Evolutionary conservation across 1,284 basidiomycete species (phyloP).

Genomic region (Marasmius tenuissimus): DNA sequence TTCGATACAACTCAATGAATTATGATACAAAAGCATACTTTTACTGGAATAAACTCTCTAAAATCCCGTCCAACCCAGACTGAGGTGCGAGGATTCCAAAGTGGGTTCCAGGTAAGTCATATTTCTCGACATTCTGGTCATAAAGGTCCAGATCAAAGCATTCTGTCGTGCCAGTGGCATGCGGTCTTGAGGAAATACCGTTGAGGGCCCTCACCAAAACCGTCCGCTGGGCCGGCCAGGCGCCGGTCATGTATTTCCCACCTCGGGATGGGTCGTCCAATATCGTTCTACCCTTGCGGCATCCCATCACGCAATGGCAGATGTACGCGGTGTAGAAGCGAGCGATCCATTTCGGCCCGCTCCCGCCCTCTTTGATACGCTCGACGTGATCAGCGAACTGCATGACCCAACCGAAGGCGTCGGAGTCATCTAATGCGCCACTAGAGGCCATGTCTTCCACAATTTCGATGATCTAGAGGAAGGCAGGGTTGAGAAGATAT

Average conservation of each 20-base stretch:
- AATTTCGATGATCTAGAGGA: neutral
- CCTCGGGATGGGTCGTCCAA: neutral
- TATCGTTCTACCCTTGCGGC: neutral
- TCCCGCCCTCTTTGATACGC: neutral
- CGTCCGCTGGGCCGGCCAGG: neutral
- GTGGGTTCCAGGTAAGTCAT: neutral
- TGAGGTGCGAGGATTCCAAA: neutral
- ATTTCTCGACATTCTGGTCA: neutral
- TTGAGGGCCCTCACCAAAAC: neutral
- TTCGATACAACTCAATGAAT: no score
- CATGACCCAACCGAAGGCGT: neutral
- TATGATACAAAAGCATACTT: no score
- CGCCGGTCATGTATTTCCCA: neutral
- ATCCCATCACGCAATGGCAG: neutral
- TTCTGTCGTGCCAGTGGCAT: neutral
- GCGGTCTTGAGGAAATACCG: neutral
- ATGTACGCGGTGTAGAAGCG: conserved; percentile 1
- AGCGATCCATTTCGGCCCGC: neutral
- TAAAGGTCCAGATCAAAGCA: neutral
- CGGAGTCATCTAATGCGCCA: neutral
- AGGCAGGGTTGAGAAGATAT: no score
- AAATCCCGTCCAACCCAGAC: neutral
- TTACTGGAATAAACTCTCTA: neutral
- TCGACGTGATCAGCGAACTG: conserved; percentile 1
- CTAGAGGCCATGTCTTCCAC: conserved; percentile 1